phyloP scores from a whole-genome alignment of 1,139 yeast species.

The Taiozyma sp. region DNA sequence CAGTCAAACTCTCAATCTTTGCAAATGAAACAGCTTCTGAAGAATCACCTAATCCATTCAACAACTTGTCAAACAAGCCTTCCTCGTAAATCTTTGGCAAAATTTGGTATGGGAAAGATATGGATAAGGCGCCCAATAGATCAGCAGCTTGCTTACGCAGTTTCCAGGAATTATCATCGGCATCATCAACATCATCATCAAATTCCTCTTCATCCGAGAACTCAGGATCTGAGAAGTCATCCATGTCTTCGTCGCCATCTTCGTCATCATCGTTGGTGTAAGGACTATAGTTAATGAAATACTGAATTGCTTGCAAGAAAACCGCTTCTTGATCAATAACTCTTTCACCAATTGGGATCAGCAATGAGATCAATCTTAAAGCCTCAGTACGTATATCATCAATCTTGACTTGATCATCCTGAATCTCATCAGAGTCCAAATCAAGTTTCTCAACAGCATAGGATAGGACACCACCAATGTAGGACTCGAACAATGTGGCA shows the following conservation, averaged over 20 bases:
- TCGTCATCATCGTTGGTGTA: conserved; percentile 31
- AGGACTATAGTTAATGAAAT: conserved; percentile 55
- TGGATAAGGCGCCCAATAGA: conserved; percentile 37
- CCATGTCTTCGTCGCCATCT: conserved; percentile 22
- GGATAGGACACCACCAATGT: conserved; percentile 21
- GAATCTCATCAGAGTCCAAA: conserved; percentile 23
- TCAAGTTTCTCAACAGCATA: conserved; percentile 27
- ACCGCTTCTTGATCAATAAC: conserved; percentile 26
- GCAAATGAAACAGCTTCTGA: conserved; percentile 35
- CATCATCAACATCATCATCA: conserved; percentile 37
- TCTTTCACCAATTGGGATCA: conserved; percentile 26
- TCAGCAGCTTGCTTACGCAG: conserved; percentile 52
- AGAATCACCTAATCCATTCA: conserved; percentile 30
- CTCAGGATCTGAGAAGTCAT: conserved; percentile 23
- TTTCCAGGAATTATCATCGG: conserved; percentile 66
- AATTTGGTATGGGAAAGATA: conserved; percentile 27
- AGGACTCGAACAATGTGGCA: conserved; percentile 12
- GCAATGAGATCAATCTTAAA: conserved; percentile 35
- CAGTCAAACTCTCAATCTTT: conserved; percentile 26
- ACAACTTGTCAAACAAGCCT: conserved; percentile 24
- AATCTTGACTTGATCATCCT: conserved; percentile 32
- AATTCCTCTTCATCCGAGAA: conserved; percentile 38
- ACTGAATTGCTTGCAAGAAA: conserved; percentile 31
- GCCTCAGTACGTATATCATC: conserved; percentile 50
- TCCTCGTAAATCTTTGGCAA: conserved; percentile 13